A percentile compares a stretch with the other conserved stretches of the same genome.
Conservation (phyloP, 495 filamentous ascomycete species). For the Talaromyces proteolyticus region DNA sequence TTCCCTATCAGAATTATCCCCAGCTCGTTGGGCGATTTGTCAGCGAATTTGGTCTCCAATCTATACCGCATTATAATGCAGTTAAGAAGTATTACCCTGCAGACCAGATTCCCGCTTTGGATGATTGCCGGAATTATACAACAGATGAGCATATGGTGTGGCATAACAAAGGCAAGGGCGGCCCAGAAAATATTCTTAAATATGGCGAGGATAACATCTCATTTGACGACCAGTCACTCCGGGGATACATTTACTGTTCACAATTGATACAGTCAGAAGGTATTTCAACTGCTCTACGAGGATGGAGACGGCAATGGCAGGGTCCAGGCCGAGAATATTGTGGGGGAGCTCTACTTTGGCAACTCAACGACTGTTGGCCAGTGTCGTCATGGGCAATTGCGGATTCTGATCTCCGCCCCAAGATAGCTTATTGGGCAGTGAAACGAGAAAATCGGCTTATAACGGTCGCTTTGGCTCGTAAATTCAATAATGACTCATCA, state of each 20-base stretch:
- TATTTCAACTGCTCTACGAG: slow-evolving; percentile 63
- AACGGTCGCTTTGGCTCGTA: no score
- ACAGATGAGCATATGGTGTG: slow-evolving; percentile 67
- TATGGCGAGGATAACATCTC: slow-evolving; percentile 72
- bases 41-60: slow-evolving; percentile 82
- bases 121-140: no score
- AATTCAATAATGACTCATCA: no score
- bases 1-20: slow-evolving; percentile 75
- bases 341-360: slow-evolving; percentile 80
- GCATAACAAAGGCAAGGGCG: slow-evolving; percentile 77
- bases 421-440: no score
- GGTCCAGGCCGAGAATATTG: slow-evolving; percentile 56
- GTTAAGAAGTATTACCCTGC: slow-evolving; percentile 63
- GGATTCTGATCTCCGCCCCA: slow-evolving; percentile 69
- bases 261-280: slow-evolving; percentile 80
- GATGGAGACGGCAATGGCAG: slow-evolving; percentile 70
- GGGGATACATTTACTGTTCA: slow-evolving; percentile 69
- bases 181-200: slow-evolving; percentile 68
- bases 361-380: slow-evolving; percentile 85
- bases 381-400: slow-evolving; percentile 67
- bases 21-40: slow-evolving; percentile 72
- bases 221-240: slow-evolving; percentile 31
- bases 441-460: no score
- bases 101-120: no score
- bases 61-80: slow-evolving; percentile 65